phyloP scores from a whole-genome alignment of 805 yeast species.

The Candida wancherniae region DNA sequence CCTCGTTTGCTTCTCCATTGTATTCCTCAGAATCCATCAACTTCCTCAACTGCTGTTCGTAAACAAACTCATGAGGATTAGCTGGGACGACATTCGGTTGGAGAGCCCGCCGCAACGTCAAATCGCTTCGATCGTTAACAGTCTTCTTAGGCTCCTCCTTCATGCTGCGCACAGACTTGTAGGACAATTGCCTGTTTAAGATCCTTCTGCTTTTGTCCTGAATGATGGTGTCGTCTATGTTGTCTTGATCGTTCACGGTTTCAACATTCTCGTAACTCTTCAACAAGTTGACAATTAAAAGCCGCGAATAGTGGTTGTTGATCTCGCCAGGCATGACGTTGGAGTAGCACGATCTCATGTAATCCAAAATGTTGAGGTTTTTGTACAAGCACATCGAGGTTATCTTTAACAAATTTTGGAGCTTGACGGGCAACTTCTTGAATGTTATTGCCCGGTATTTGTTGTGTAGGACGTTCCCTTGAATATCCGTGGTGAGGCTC shows the following conservation, averaged over 20 bases:
- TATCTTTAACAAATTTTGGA: slow-evolving; percentile 31
- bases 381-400: slow-evolving; percentile 31
- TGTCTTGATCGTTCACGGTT: slow-evolving; percentile 24
- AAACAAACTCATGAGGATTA: slow-evolving; percentile 5
- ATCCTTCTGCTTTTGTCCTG: slow-evolving; percentile 15
- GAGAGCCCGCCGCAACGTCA: slow-evolving; percentile 1
- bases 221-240: slow-evolving; percentile 21
- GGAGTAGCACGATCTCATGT: slow-evolving; percentile 37
- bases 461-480: slow-evolving; percentile 20
- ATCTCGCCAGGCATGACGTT: slow-evolving; percentile 29
- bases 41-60: slow-evolving; percentile 4
- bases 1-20: slow-evolving; percentile 18
- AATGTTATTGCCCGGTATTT: slow-evolving; percentile 20
- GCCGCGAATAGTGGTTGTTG: slow-evolving; percentile 34
- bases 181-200: slow-evolving; percentile 16
- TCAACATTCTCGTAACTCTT: slow-evolving; percentile 35
- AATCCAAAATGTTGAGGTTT: slow-evolving; percentile 30
- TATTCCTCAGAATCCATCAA: slow-evolving; percentile 13
- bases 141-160: not conserved
- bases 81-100: not conserved
- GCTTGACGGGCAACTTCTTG: slow-evolving; percentile 28
- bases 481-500: slow-evolving; percentile 24
- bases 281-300: slow-evolving; percentile 33
- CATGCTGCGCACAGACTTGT: slow-evolving; percentile 10
- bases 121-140: not conserved